Percentiles rank a stretch among this genome's conserved stretches.
Conservation (phyloP, 2,329 filamentous ascomycete genomes). For the Xylaria sp. region DNA sequence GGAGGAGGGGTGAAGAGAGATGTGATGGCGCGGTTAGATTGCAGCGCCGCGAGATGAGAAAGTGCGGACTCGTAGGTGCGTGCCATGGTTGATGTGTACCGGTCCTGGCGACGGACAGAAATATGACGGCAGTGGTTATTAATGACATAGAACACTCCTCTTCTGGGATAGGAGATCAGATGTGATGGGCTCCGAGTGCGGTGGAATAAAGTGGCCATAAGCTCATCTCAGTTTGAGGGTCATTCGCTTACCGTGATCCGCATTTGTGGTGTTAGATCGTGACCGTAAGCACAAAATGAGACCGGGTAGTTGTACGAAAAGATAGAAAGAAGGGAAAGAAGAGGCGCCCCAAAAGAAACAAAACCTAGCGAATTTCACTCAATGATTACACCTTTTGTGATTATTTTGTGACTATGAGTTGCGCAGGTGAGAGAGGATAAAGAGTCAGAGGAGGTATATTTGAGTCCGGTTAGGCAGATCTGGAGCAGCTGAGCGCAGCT, state of each 20-base stretch:
- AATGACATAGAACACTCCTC: background rate
- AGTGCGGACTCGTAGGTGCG: slow-evolving; percentile 71
- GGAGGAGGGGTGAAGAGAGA: slow-evolving; percentile 50
- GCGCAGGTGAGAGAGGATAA: no score
- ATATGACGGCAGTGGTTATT: background rate
- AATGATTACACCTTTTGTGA: no score
- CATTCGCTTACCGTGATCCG: background rate
- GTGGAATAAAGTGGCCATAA: slow-evolving; percentile 13
- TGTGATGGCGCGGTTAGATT: slow-evolving; percentile 75
- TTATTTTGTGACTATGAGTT: no score
- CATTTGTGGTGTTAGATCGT: background rate
- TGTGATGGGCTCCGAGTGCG: background rate
- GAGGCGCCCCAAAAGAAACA: no score
- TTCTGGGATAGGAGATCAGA: background rate
- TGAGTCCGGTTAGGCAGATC: no score
- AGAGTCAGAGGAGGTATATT: no score
- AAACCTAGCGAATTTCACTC: no score
- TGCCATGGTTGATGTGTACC: slow-evolving; percentile 31
- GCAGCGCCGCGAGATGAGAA: slow-evolving; percentile 73
- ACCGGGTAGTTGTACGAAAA: background rate
- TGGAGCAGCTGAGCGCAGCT: slow-evolving; percentile 16
- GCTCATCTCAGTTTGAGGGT: background rate
- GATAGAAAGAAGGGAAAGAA: no score
- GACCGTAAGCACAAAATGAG: background rate
- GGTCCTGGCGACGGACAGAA: background rate